These are phyloP conservation scores for Penicillium odoratum DNA, from an alignment of 495 filamentous ascomycete species.

Conservation along the genomic window DNA sequence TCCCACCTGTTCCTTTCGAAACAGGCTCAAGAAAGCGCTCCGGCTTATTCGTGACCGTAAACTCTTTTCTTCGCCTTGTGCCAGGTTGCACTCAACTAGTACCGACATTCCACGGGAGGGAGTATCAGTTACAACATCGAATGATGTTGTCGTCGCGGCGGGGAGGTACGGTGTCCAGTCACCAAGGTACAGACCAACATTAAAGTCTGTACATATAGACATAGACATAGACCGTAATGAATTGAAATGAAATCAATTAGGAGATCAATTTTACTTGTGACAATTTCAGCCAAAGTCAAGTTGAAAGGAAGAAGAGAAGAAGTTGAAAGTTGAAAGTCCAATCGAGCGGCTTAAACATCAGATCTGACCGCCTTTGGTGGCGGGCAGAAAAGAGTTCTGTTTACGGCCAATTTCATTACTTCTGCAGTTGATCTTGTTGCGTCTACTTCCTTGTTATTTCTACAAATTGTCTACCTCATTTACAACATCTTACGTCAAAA, in stretches of 20 bases:
- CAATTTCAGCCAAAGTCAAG: too few species aligned
- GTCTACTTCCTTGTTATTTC: slow-evolving; percentile 1
- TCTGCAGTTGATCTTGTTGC: background rate
- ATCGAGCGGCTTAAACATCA: slow-evolving; percentile 13
- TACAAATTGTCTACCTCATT: background rate
- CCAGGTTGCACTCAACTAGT: slow-evolving; percentile 48
- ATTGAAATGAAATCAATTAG: too few species aligned
- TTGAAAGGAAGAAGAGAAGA: slow-evolving; percentile 1
- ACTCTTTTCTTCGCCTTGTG: slow-evolving; percentile 55
- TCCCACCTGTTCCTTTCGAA: slow-evolving; percentile 73
- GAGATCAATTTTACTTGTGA: too few species aligned
- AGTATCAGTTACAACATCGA: slow-evolving; percentile 57
- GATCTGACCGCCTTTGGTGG: slow-evolving; percentile 16
- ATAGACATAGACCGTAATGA: too few species aligned
- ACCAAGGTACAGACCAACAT: slow-evolving; percentile 6
- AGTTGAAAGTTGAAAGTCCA: slow-evolving; percentile 6
- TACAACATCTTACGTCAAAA: slow-evolving; percentile 17
- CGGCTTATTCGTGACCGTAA: slow-evolving; percentile 90
- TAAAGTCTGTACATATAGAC: background rate
- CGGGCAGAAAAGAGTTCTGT: slow-evolving; percentile 20
- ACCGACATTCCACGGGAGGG: slow-evolving; percentile 49
- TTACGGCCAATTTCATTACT: slow-evolving; percentile 13
- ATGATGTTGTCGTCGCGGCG: slow-evolving; percentile 58
- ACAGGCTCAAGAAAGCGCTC: slow-evolving; percentile 79
- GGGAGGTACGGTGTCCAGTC: slow-evolving; percentile 6